Evolutionary conservation across 768 basidiomycete genomes (phyloP).

Genomic region (Psilocybe sp.): DNA sequence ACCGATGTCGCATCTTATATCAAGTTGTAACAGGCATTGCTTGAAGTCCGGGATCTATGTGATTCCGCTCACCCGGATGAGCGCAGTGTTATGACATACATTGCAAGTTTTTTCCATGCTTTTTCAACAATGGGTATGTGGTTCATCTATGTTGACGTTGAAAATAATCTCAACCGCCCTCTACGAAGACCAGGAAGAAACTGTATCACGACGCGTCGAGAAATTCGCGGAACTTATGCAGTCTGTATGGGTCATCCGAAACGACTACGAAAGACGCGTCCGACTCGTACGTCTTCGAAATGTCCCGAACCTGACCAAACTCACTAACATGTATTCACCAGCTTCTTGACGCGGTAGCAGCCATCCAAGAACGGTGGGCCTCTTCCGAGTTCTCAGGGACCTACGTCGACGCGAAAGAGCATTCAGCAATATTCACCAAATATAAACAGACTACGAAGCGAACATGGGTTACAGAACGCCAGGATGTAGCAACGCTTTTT

Average conservation of each 20-base stretch:
- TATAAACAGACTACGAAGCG: constrained; percentile 89
- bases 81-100: constrained; percentile 96
- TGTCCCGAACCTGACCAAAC: constrained; percentile 7
- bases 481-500: constrained; percentile 84
- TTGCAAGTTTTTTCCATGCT: constrained; percentile 96
- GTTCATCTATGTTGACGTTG: neutral
- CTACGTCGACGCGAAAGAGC: constrained; percentile 79
- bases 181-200: constrained; percentile 84
- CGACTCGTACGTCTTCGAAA: constrained; percentile 46
- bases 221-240: constrained; percentile 97
- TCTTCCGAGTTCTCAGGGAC: constrained; percentile 64
- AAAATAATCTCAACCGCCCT: constrained; percentile 5
- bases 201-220: constrained; percentile 88
- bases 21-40: constrained; percentile 62
- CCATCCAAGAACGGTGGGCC: constrained; percentile 70
- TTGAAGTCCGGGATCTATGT: constrained; percentile 95
- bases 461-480: constrained; percentile 85
- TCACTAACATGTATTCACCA: constrained; percentile 19
- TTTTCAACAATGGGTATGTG: constrained; percentile 92
- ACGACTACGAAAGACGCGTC: constrained; percentile 91
- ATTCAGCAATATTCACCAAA: constrained; percentile 64
- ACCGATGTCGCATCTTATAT: neutral
- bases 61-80: constrained; percentile 89
- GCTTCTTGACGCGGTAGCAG: constrained; percentile 65
- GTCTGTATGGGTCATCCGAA: constrained; percentile 81